Conservation (phyloP, 2,329 filamentous ascomycete species). For the Cladosporium phlei region DNA sequence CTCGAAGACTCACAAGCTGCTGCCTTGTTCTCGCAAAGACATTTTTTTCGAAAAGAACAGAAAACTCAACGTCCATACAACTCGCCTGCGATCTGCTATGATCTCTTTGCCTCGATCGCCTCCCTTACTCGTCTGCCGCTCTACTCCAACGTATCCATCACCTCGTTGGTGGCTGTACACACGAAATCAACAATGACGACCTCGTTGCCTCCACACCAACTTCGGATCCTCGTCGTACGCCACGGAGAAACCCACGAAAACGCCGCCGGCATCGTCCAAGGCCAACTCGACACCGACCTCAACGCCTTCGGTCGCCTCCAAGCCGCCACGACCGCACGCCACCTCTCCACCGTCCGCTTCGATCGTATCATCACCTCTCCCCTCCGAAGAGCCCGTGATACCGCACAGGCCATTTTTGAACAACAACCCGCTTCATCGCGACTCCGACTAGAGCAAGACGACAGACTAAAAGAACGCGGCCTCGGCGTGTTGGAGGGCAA, state of each 20-base stretch:
- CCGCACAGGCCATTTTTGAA: neutral
- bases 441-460: neutral
- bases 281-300: constrained; percentile 1
- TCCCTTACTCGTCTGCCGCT: too few species aligned
- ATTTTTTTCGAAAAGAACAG: too few species aligned
- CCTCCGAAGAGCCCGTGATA: neutral
- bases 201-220: neutral
- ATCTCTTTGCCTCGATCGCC: too few species aligned
- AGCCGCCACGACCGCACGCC: neutral
- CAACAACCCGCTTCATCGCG: neutral
- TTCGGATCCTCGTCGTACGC: neutral
- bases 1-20: too few species aligned
- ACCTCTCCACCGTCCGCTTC: neutral
- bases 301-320: constrained; percentile 1
- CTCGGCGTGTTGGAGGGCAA: neutral
- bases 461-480: neutral
- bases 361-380: constrained; percentile 1
- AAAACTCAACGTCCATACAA: too few species aligned
- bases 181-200: too few species aligned
- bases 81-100: too few species aligned
- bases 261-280: neutral
- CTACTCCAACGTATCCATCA: too few species aligned
- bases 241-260: constrained; percentile 1
- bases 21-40: too few species aligned
- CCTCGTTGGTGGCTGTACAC: too few species aligned